phyloP scores from a whole-genome alignment of 176 grass and related monocot genomes.

The Carex cristatella region DNA sequence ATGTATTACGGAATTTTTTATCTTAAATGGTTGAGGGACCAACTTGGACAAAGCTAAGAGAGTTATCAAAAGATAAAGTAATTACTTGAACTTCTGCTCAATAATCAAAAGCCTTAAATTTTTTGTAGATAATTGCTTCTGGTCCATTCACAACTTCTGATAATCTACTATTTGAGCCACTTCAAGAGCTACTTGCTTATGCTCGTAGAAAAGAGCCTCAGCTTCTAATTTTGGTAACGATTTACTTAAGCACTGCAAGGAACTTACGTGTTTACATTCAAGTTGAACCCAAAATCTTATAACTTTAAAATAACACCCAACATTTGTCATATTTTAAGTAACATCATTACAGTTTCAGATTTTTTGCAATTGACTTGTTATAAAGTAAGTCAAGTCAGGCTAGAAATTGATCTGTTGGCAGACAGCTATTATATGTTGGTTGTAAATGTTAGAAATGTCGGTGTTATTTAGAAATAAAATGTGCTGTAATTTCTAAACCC shows the following conservation, averaged over 20 bases:
- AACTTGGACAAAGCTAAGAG: neutral
- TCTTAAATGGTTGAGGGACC: neutral
- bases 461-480: neutral
- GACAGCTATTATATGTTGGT: neutral
- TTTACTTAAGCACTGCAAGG: neutral
- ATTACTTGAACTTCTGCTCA: neutral
- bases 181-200: slow-evolving; percentile 91
- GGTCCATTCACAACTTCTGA: slow-evolving; percentile 91
- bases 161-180: slow-evolving; percentile 87
- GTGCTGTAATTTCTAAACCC: neutral
- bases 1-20: neutral
- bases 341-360: neutral
- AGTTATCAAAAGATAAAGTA: neutral
- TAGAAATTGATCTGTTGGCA: neutral
- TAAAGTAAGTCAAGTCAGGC: neutral
- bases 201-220: slow-evolving; percentile 70
- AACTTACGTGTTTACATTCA: neutral
- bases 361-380: slow-evolving; percentile 13
- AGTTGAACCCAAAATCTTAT: neutral
- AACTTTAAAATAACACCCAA: neutral
- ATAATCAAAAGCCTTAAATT: slow-evolving; percentile 26
- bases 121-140: slow-evolving; percentile 70
- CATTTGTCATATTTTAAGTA: neutral
- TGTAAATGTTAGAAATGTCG: neutral
- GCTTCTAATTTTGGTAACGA: slow-evolving; percentile 74